phyloP scores from a whole-genome alignment of 1,284 basidiomycete genomes.

The Cryptococcus floricola region DNA sequence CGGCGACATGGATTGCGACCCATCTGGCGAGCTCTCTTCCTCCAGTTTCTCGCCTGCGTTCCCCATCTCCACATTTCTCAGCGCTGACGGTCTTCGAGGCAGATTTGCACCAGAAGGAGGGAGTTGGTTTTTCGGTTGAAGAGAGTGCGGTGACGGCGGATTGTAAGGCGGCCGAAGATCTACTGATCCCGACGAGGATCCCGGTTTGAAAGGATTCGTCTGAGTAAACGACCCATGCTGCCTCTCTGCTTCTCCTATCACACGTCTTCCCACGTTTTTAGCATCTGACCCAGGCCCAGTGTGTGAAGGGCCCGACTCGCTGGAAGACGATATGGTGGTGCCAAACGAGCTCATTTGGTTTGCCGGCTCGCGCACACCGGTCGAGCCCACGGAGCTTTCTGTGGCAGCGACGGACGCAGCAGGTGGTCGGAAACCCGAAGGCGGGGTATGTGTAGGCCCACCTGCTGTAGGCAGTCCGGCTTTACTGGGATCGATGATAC shows the following conservation, averaged over 20 bases:
- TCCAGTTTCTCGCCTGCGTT: slow-evolving; percentile 30
- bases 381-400: slow-evolving; percentile 11
- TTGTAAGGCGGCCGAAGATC: slow-evolving; percentile 7
- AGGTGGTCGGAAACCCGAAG: not conserved
- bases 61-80: slow-evolving; percentile 44
- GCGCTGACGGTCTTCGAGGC: slow-evolving; percentile 46
- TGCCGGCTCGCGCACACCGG: slow-evolving; percentile 29
- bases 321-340: slow-evolving; percentile 5
- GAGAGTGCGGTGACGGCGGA: slow-evolving; percentile 36
- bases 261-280: slow-evolving; percentile 3
- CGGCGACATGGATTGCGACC: slow-evolving; percentile 28
- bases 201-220: slow-evolving; percentile 23
- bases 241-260: slow-evolving; percentile 18
- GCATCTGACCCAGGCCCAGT: slow-evolving; percentile 5
- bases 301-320: slow-evolving; percentile 4
- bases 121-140: slow-evolving; percentile 31
- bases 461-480: slow-evolving; percentile 16
- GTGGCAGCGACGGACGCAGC: not conserved
- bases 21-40: slow-evolving; percentile 1
- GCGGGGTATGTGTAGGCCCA: not conserved
- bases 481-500: slow-evolving; percentile 63
- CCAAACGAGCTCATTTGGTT: slow-evolving; percentile 26
- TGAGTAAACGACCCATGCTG: slow-evolving; percentile 21
- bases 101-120: slow-evolving; percentile 19
- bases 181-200: not conserved